Evolutionary conservation across 305 asterid genomes (phyloP), one percentile per base, ranked within the genome.

Genomic region (Fraxinus latifolia): DNA sequence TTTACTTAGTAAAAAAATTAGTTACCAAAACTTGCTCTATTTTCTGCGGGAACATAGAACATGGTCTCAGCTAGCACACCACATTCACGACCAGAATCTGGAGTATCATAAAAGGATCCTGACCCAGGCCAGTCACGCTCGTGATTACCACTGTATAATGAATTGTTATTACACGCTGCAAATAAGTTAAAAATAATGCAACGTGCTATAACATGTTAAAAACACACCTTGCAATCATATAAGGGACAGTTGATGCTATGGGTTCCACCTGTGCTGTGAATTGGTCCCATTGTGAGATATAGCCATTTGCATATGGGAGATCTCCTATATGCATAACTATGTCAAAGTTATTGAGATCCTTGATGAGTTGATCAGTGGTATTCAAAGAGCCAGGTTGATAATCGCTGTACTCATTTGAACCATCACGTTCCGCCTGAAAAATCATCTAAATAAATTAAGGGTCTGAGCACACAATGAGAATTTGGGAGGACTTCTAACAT

Each of bases 291-390:
- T 90, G 92, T 4, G 92, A 90, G 76, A 89, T 81, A 80, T 89
- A 89, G 72, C 91, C 94, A 78, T 90, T 89, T 9, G 94, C 89
- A 73, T 89, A 91, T 2, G 89, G 79, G 27, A 87, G 88, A 77
- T 91, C 93, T 83, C 94, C 92, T 5, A 89, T 91, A 81, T 89
- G 92, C 71, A 89, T 87, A 12, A 88, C 93, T 70, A 89, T 88
- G 74, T 91, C 91, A 11, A 85, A 83, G 79, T 85, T 86, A 37
- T 77, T 68, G 7, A 89, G 84, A 80, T 91, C 92, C 68, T 86
- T 70, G 58, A 88, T 83, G 60, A 91, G 88, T 75, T 84, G 88
- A 58, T 87, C 87, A 1, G 91, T 89, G 32, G 91, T 89, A 39
- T 87, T 81, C 34, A 89, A 85, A 15, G 91, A 77, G 25, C 89